Evolutionary conservation across 495 filamentous ascomycete species (phyloP).

Genomic region (Penicillium desertorum): DNA sequence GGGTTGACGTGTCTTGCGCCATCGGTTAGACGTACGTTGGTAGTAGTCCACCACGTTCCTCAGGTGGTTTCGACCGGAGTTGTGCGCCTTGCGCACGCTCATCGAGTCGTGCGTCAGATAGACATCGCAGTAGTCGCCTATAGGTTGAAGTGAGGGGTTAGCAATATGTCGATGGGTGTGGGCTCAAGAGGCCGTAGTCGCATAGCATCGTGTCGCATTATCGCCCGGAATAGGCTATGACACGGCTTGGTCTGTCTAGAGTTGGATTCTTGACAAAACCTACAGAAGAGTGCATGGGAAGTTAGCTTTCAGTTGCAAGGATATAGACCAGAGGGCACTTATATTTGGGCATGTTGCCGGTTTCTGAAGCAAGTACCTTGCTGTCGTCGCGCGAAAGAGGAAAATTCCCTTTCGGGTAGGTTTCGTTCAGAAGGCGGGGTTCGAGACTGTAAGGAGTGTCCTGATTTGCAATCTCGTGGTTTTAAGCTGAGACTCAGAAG

Average conservation of each 20-base stretch:
- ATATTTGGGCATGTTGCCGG: slow-evolving; percentile 76
- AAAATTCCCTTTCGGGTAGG: slow-evolving; percentile 26
- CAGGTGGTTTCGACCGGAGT: slow-evolving; percentile 91
- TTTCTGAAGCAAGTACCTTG: slow-evolving; percentile 22
- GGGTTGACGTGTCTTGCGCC: slow-evolving; percentile 3
- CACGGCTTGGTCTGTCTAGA: slow-evolving; percentile 3
- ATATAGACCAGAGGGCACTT: slow-evolving; percentile 43
- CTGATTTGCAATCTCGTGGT: not conserved
- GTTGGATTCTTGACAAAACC: slow-evolving; percentile 28
- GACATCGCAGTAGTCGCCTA: slow-evolving; percentile 99
- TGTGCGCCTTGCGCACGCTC: slow-evolving; percentile 98
- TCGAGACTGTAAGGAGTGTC: no score
- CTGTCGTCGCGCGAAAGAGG: slow-evolving; percentile 23
- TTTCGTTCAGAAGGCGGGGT: slow-evolving; percentile 12
- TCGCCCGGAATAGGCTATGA: slow-evolving; percentile 14
- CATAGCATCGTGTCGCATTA: slow-evolving; percentile 13
- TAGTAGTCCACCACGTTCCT: slow-evolving; percentile 99
- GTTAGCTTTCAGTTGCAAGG: slow-evolving; percentile 46
- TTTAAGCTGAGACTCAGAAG: not conserved
- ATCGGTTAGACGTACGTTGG: slow-evolving; percentile 63
- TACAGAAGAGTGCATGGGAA: slow-evolving; percentile 65
- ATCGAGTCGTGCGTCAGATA: slow-evolving; percentile 99
- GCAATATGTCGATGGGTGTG: slow-evolving; percentile 2
- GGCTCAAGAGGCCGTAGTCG: not conserved
- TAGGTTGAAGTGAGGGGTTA: slow-evolving; percentile 25